Evolutionary conservation across 2,329 filamentous ascomycete species (phyloP), one percentile per base, ranked within the genome.

Genomic region (Domatiomyces globalis): DNA sequence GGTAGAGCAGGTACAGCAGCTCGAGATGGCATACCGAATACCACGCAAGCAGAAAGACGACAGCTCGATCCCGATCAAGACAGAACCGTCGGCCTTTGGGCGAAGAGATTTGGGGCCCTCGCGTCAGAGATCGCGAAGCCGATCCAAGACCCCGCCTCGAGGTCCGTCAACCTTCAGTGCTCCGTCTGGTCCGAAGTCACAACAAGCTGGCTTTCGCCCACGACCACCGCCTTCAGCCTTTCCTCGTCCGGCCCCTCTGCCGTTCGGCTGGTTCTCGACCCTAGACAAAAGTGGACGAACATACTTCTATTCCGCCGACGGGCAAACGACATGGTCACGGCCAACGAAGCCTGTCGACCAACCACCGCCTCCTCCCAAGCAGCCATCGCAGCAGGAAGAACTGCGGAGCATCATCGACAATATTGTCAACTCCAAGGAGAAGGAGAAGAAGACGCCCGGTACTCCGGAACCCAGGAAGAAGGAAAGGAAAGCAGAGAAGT

Each of bases 11-110:
- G 98, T 92, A 92, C 84, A 84, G 65, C 89, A 87, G 61, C 73
- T 98, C 47, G 85, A 95, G 66, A 77, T 94, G 36, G 92, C 81
- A 5, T 98, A 96, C 67, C 83, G 92, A 54, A 98, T 98, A 63
- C 87, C 87, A 39, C 80, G 90, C 52, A 86, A 92, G 71, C 87
- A 90, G 63, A 81, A 83, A 22, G 81, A 80, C 57, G 78, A 66
- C 56, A 62, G 64, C 46, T 66, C 65, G 56, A 67, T 73, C 45
- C 71, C 76, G 27, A 79, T 79, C 58, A 74, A 77, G 22, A 79
- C 77, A 20, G 79, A 81, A 57, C 74, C 79, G 61, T 84, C 84
- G 51, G 81, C 84, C 51, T 76, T 77, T 48, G 78, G 80, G 53
- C 77, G 82, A 53, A 66, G 72, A 43, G 74, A 77, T 53, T 68